These are phyloP conservation scores for Naganishia liquefaciens DNA, from an alignment of 1,284 basidiomycete species.

Conservation along the genomic window DNA sequence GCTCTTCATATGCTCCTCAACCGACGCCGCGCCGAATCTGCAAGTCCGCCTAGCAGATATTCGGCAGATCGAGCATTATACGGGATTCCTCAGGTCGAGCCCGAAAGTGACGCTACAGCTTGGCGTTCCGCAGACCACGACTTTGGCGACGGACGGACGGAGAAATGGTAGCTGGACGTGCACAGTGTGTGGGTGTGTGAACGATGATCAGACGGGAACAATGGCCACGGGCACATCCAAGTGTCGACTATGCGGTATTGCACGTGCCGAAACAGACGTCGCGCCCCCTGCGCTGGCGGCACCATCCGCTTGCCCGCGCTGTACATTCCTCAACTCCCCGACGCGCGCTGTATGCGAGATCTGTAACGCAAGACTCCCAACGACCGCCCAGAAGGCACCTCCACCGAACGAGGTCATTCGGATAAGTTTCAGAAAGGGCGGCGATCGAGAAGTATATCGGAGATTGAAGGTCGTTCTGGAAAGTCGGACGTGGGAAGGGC, in stretches of 20 bases:
- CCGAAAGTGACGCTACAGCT: conserved; percentile 84
- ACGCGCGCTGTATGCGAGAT: conserved; percentile 80
- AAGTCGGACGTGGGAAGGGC: conserved; percentile 71
- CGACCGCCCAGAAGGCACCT: conserved; percentile 36
- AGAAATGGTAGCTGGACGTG: conserved; percentile 66
- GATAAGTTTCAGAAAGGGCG: conserved; percentile 87
- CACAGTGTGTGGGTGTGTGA: conserved; percentile 79
- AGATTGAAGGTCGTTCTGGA: conserved; percentile 74
- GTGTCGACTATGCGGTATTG: conserved; percentile 69
- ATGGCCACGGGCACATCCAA: conserved; percentile 56
- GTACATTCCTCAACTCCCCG: conserved; percentile 89
- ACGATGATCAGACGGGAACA: conserved; percentile 49
- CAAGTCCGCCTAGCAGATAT: conserved; percentile 65
- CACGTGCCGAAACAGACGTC: not conserved
- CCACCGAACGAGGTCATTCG: conserved; percentile 57
- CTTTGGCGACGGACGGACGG: not conserved
- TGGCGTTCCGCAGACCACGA: conserved; percentile 40
- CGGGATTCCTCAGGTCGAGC: conserved; percentile 86
- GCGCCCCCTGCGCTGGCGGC: not conserved
- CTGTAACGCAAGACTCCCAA: conserved; percentile 68
- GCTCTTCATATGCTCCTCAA: conserved; percentile 50
- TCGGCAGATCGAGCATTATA: conserved; percentile 82
- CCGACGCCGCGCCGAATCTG: conserved; percentile 58
- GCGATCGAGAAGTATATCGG: conserved; percentile 80
- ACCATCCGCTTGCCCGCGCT: conserved; percentile 68